Evolutionary conservation across 768 basidiomycete species (phyloP), one percentile per base, ranked within the genome.

Genomic region (Gymnopilus junonius): DNA sequence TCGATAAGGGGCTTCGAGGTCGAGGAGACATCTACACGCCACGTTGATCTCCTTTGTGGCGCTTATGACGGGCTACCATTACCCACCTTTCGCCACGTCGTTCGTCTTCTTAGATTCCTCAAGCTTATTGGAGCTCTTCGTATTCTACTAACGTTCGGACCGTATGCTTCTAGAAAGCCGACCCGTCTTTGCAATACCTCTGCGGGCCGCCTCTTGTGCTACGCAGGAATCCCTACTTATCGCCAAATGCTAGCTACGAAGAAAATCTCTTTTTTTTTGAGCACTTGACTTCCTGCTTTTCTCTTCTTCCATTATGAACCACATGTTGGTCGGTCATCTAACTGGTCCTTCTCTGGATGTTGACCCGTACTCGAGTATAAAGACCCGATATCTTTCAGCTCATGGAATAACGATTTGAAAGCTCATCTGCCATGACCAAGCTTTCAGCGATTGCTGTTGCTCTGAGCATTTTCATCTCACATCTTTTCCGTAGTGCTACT

Each of bases 401-500:
- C 31, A 3, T 21, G 17, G 8, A 17, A 14, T 34, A 25, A 48
- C 15, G 32, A 21, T 32, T 25, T 15, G 53, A 45, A 34, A n/a
- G 27, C 23, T 59, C 34, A 35, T 23, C 23, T 10, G 25, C 51
- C 12, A 67, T 65, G 67, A 46, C 55, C 40, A 55, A 56, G 39
- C 32, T 67, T 63, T 61, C 64, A 46, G 62, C 60, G 12, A 45
- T 53, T 25, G 39, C 53, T 31, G 43, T 64, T 27, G 58, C 63
- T 40, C 37, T 55, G 10, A 59, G 59, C 32, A 48, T 67, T 32
- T 43, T 67, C 8, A 53, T 67, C 53, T 58, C 64, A 31, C 64
- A 55, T 57, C 58, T 65, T 15, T 57, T 69, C 21, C 57, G 55
- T 17, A 43, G 58, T 46, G 61, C 61, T n/a, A 27, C 40, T n/a